Base-by-base conservation (phyloP, 352 stramenopile genomes). In the Pythium dissimile region DNA sequence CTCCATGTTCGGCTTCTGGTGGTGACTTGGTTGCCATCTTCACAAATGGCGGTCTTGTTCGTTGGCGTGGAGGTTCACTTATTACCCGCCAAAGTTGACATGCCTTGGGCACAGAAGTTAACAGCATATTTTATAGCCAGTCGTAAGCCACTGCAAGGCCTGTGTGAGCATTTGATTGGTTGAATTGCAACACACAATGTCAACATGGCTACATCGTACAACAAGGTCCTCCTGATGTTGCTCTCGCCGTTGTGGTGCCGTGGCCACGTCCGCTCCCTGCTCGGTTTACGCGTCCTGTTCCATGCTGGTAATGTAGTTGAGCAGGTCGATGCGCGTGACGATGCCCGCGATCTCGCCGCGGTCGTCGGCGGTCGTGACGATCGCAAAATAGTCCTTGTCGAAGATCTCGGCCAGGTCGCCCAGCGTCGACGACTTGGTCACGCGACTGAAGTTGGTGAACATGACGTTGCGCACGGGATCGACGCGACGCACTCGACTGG, bases 361-460 rank as follows among this genome's bases (percentile, higher is more conserved):
- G 53, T 86, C 81, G 20, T 69, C 75, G 59, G 86, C 94, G 44
- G 72, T 83, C 23, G 77, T 85, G 31, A 98, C 88, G 45, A 98
- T 75, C 12, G 86, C 92, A 67, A 97, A 99, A 56, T 97, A 95
- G 64, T 98, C 92, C 66, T 96, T 94, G 81, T 99, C 95, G 59
- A 99, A 97, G 53, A 96, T 97, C 51, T 81, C 75, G 26, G 94
- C 94, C 10, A 99, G 78, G 48, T 97, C 82, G 11, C 69, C 82
- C 24, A 98, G 79, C 51, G 77, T 88, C 45, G 88, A 94, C 58
- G 82, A 75, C 61, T 88, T 77, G n/a, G 69, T 87, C 37, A 98
- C 83, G 55, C 94, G 89, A 31, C 85, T 89, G 70, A 98, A 98
- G 35, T 93, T 95, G 54, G 94, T 87, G 74, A 98, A 98, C 55